Evolutionary conservation across 768 basidiomycete species (phyloP).

Genomic region (Cubamyces lactineus): DNA sequence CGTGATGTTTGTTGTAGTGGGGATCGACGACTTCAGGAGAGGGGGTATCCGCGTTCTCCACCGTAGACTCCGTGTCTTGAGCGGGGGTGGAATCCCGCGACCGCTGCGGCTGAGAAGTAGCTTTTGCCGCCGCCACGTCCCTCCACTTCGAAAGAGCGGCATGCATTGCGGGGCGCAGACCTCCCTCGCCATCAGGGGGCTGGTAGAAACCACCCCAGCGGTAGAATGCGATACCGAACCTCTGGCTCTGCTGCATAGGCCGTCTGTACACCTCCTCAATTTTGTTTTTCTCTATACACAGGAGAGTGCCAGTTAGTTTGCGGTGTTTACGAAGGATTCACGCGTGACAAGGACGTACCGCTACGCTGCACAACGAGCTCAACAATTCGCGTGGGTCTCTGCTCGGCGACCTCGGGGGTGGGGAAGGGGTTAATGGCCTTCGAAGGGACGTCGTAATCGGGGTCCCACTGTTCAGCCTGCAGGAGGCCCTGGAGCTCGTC

Average conservation of each 20-base stretch:
- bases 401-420: background rate
- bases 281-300: background rate
- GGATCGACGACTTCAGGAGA: background rate
- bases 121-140: background rate
- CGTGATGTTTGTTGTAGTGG: background rate
- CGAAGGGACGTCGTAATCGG: background rate
- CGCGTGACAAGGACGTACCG: constrained; percentile 8
- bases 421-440: background rate
- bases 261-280: background rate
- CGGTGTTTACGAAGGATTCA: too few relatives aligned
- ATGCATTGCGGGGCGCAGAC: background rate
- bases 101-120: too few relatives aligned
- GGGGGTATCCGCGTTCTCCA: background rate
- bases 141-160: constrained; percentile 3
- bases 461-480: constrained; percentile 20
- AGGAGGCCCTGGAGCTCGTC: constrained; percentile 37
- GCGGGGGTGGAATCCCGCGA: too few relatives aligned
- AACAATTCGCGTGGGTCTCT: constrained; percentile 6
- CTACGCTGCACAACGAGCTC: constrained; percentile 24
- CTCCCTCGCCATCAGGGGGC: background rate
- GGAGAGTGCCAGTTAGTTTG: too few relatives aligned
- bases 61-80: background rate
- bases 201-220: constrained; percentile 28
- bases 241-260: background rate
- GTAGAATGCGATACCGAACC: constrained; percentile 19